A percentile compares a stretch with the other conserved stretches of the same genome.
Evolutionary conservation across 208 protist species (phyloP).

Genomic region (Angomonas deanei): DNA sequence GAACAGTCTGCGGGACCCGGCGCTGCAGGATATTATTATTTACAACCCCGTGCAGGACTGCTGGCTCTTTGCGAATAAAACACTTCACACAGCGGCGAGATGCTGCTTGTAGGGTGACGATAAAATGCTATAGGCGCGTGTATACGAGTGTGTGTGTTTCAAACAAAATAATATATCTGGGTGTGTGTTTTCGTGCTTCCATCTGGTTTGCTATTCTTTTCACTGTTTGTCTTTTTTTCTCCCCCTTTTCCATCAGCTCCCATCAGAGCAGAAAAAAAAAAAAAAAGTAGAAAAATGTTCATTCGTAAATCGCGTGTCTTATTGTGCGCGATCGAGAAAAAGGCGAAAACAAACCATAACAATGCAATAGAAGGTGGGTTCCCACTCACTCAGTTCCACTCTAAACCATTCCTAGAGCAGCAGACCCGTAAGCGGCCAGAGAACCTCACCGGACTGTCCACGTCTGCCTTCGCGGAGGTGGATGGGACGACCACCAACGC

Average conservation of each 20-base stretch:
- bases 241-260: background rate
- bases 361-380: too few species aligned
- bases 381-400: background rate
- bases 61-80: slow-evolving; percentile 68
- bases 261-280: background rate
- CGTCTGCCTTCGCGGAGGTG: slow-evolving; percentile 52
- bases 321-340: too few species aligned
- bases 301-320: too few species aligned
- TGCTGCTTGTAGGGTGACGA: slow-evolving; percentile 37
- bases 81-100: slow-evolving; percentile 75
- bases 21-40: slow-evolving; percentile 61
- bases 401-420: background rate
- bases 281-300: too few species aligned
- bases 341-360: too few species aligned
- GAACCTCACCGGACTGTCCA: slow-evolving; percentile 18
- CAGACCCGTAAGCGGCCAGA: background rate
- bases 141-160: background rate
- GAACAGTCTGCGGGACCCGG: slow-evolving; percentile 42
- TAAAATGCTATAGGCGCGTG: background rate
- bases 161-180: background rate
- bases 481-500: slow-evolving; percentile 33
- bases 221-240: background rate
- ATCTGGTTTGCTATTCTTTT: slow-evolving; percentile 7
- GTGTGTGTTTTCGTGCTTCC: background rate
- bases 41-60: slow-evolving; percentile 81